phyloP scores from a whole-genome alignment of 129 eudicot genomes.

The Centella asiatica region DNA sequence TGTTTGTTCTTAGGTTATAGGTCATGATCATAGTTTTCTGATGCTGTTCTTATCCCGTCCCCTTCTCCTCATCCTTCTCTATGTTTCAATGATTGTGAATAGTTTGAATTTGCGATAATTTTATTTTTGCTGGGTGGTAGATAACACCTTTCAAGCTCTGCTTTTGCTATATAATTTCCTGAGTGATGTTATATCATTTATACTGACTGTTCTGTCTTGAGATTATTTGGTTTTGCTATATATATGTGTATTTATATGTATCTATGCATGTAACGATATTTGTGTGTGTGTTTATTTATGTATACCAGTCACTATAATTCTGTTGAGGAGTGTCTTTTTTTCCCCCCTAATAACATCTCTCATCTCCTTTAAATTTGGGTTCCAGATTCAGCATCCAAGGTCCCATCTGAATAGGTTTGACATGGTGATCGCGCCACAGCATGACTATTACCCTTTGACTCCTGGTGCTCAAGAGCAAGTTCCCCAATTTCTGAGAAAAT shows the following conservation, averaged over 20 bases:
- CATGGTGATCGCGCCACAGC: slow-evolving; percentile 83
- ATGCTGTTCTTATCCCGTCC: too few species aligned
- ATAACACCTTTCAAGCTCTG: neutral
- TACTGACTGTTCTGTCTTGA: neutral
- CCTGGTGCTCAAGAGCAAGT: slow-evolving; percentile 74
- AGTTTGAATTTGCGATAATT: too few species aligned
- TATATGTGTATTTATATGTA: too few species aligned
- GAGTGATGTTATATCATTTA: neutral
- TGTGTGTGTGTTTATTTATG: too few species aligned
- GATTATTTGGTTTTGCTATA: neutral
- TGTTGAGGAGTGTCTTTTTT: neutral
- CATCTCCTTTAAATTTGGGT: slow-evolving; percentile 10
- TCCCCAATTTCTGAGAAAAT: slow-evolving; percentile 68
- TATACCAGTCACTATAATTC: too few species aligned
- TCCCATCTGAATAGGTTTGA: slow-evolving; percentile 77
- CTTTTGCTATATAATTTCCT: too few species aligned
- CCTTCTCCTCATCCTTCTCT: too few species aligned
- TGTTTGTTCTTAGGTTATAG: too few species aligned
- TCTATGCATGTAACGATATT: too few species aligned
- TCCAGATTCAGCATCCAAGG: slow-evolving; percentile 96
- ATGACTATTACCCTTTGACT: slow-evolving; percentile 84
- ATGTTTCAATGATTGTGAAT: too few species aligned
- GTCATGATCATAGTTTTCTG: too few species aligned
- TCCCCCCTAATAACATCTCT: neutral
- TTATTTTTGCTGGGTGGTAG: neutral